Evolutionary conservation across 805 yeast genomes (phyloP), one percentile per base, ranked within the genome.

Genomic region (Kazachstania kunashirensis): DNA sequence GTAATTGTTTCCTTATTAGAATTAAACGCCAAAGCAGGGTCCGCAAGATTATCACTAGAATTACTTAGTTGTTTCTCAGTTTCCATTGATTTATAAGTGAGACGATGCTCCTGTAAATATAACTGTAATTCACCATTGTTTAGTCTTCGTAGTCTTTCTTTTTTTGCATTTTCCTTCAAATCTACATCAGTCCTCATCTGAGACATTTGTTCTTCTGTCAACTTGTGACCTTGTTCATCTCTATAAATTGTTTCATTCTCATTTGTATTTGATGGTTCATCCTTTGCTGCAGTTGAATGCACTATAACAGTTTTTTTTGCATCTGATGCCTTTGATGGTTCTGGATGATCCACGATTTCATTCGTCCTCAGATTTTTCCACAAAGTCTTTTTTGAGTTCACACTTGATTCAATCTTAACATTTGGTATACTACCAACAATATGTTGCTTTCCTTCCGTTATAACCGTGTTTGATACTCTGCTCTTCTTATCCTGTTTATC

Each of bases 211-310:
- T 41, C 27, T 43, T 45, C 15, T 3, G 33, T 70, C 53, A 79
- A 59, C 15, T 62, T 64, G 23, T 71, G 60, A 13, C 94, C 94
- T 1, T 67, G 50, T 2, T 70, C 59, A 50, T 82, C 89, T 64
- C 92, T 69, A 47, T 70, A 71, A 0, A 75, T 62, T 0, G 81
- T 75, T 21, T 32, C 18, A 6, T 12, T 13, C 12, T n/a, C 15
- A 12, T 20, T 11, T 4, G 26, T 11, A 11, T 27, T 29, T 5
- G 13, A 6, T 16, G 16, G 3, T n/a, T 5, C 16, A 13, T 15
- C 11, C 10, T 15, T 5, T 13, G 12, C 27, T 33, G 12, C 12
- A n/a, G n/a, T n/a, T n/a, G n/a, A n/a, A n/a, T n/a, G n/a, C n/a
- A n/a, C n/a, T n/a, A n/a, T n/a, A n/a, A n/a, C n/a, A n/a, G n/a